Evolutionary conservation across 495 filamentous ascomycete species (phyloP), one percentile per base, ranked within the genome.

Genomic region (Neurospora sp.): DNA sequence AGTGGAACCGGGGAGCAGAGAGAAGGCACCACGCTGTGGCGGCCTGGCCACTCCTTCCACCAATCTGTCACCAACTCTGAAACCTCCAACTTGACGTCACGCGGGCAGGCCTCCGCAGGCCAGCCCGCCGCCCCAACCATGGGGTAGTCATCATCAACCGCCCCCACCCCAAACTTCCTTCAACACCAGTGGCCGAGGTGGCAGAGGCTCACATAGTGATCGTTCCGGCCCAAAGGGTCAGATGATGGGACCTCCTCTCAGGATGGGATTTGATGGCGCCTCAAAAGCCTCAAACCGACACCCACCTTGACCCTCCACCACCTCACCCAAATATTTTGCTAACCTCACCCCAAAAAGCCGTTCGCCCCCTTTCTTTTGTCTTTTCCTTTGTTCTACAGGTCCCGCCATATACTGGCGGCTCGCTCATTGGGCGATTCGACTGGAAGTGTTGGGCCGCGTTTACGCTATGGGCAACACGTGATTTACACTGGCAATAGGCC

Each of bases 221-320:
- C 85, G 86, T 70, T 78, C 80, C 35, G 81, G 78, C 2, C 77
- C 79, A 70, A 86, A 85, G 73, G 82, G 84, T 17, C 82, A 85
- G 61, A 78, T 89, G 71, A 87, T 90, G 84, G 87, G 85, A 1
- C 85, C 87, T 41, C 87, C 87, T 0, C 84, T 89, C 73, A 85
- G 84, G 39, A 87, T 89, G 82, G 87, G 87, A 3, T 86, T 87
- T 78, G 87, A 89, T 45, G 40, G 40, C 12, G 14, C 40, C 40
- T 41, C 40, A 41, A 41, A 6, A 16, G 14, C 40, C 40, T 41
- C 40, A 41, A 41, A 41, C 14, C 40, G 40, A 42, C 40, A 17
- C 14, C 40, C 14, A 17, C 14, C 14, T 42, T 42, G 14, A 42
- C 40, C 14, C 40, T 17, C 14, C 40, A 42, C 14, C 40, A 42